These are phyloP conservation scores for Sporothrix luriei DNA, from an alignment of 2,329 filamentous ascomycete species.

Conservation along the genomic window DNA sequence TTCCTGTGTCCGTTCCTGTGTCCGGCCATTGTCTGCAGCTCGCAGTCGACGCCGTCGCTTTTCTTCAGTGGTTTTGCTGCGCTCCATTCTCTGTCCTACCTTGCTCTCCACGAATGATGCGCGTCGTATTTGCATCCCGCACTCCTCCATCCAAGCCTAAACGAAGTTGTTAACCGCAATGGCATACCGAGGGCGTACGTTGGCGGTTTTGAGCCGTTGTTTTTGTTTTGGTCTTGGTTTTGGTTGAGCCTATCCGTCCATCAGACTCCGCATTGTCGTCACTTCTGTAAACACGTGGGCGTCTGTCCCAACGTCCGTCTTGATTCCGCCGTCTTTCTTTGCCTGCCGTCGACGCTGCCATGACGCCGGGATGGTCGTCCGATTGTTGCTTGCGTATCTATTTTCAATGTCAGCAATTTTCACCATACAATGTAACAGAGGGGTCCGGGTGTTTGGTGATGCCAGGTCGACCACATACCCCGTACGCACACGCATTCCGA, in stretches of 20 bases:
- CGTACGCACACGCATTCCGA: neutral
- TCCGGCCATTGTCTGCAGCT: neutral
- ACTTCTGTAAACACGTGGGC: slow-evolving; percentile 8
- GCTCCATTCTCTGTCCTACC: neutral
- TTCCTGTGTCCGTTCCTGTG: neutral
- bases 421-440: neutral
- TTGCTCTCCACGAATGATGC: slow-evolving; percentile 9
- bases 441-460: neutral
- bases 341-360: neutral
- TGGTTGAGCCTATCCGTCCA: too few relatives aligned
- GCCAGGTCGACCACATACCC: neutral
- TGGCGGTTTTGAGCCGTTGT: neutral
- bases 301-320: neutral
- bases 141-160: neutral
- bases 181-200: slow-evolving; percentile 11
- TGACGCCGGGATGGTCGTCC: neutral
- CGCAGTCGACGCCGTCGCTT: slow-evolving; percentile 1
- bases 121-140: slow-evolving; percentile 21
- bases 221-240: neutral
- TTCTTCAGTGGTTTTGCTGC: neutral
- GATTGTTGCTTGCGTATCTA: neutral
- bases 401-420: too few relatives aligned
- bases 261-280: too few relatives aligned
- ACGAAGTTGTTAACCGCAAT: slow-evolving; percentile 4
- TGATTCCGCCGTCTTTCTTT: neutral